Evolutionary conservation across 129 eudicot genomes (phyloP).

Genomic region (Gnaphalium uliginosum): DNA sequence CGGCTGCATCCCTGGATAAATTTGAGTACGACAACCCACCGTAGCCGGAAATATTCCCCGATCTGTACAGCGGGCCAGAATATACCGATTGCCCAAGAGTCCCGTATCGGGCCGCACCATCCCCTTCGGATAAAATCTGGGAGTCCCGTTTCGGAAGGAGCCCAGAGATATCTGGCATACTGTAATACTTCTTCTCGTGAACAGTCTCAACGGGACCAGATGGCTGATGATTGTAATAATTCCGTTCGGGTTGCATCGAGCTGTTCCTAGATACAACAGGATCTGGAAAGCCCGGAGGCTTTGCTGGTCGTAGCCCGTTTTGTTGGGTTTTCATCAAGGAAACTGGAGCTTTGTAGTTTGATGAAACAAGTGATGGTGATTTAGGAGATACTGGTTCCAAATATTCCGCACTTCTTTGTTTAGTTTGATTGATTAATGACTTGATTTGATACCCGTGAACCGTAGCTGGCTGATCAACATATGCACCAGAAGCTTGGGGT

Average conservation of each 20-base stretch:
- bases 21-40: slow-evolving; percentile 36
- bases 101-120: slow-evolving; percentile 31
- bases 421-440: slow-evolving; percentile 50
- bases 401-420: slow-evolving; percentile 34
- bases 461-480: slow-evolving; percentile 80
- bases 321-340: slow-evolving; percentile 51
- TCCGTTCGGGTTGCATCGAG: slow-evolving; percentile 60
- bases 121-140: slow-evolving; percentile 24
- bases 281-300: slow-evolving; percentile 87
- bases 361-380: slow-evolving; percentile 49
- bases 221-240: slow-evolving; percentile 32
- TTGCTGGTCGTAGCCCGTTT: slow-evolving; percentile 50
- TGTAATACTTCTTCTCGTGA: slow-evolving; percentile 74
- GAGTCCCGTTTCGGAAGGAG: slow-evolving; percentile 56
- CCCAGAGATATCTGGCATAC: slow-evolving; percentile 89
- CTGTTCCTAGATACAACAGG: slow-evolving; percentile 67
- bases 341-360: slow-evolving; percentile 50
- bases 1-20: slow-evolving; percentile 50
- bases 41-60: slow-evolving; percentile 43
- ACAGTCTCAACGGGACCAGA: slow-evolving; percentile 39
- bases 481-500: slow-evolving; percentile 47
- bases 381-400: slow-evolving; percentile 46
- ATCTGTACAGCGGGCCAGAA: slow-evolving; percentile 44
- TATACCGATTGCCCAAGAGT: slow-evolving; percentile 41
- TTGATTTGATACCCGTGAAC: slow-evolving; percentile 75